Base-by-base conservation (phyloP, 306 rosid species). In the Sophora flavescens region DNA sequence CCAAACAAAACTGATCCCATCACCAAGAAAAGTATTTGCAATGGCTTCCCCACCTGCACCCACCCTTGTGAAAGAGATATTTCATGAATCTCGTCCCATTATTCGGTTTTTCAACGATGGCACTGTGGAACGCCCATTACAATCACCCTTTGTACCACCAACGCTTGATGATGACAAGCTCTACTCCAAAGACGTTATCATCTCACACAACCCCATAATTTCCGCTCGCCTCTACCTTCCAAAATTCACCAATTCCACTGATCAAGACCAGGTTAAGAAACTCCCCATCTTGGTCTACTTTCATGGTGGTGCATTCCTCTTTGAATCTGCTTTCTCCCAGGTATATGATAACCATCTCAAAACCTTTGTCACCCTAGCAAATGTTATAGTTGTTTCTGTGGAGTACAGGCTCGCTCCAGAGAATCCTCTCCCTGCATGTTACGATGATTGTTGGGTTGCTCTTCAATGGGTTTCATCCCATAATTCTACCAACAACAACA, bases 341-440 rank as follows among this genome's bases (percentile, higher is more conserved):
- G 14, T 33, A 28, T 78, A 83, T 50, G 81, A 88, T 1, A 6
- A 6, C n/a, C 79, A 61, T 56, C 76, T 85, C 73, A 74, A 79
- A 15, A 26, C 3, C 35, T 64, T 88, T 54, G 82, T 70, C 1
- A 30, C 86, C 4, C 64, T 61, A 47, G 61, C 78, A 12, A 74
- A 72, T 6, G 72, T 58, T 6, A 48, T 83, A 0, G 88, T 84
- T 0, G 88, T 85, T 1, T 88, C 88, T 0, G 83, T 85, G 3
- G 88, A 88, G 48, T 88, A 88, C 14, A 74, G 87, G 47, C 71
- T 75, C 2, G 87, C 87, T 8, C 89, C 86, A 0, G 89, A 85
- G 28, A 39, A 85, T 33, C 38, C 22, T 62, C 82, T 84, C 33
- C 88, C 90, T 3, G 54, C 63, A 13, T 81, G 78, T 15, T 84